These are phyloP conservation scores for Agrostemma githago DNA, from an alignment of 148 eudicot genomes.

Conservation along the genomic window DNA sequence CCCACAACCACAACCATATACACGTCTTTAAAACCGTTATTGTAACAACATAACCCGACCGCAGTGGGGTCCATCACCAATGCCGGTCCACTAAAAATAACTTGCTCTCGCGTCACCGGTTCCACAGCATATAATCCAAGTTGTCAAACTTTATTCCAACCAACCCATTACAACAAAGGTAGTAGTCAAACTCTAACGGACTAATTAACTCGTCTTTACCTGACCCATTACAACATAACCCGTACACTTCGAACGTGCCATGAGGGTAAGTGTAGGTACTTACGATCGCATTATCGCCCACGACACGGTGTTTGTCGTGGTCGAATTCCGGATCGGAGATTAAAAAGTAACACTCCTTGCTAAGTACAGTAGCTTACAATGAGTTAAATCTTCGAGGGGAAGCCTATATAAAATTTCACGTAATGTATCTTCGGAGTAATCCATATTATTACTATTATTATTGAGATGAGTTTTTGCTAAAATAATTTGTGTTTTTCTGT, in stretches of 20 bases:
- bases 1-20: not conserved
- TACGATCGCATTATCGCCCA: constrained; percentile 1
- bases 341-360: too few species aligned
- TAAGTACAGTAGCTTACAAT: too few species aligned
- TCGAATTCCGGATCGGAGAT: not conserved
- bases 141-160: not conserved
- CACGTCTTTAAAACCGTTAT: not conserved
- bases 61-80: not conserved
- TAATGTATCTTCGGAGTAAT: too few species aligned
- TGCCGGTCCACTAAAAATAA: not conserved
- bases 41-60: not conserved
- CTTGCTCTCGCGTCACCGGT: not conserved
- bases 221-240: not conserved
- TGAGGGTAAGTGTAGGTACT: not conserved
- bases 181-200: not conserved
- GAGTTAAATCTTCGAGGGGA: too few species aligned
- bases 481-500: too few species aligned
- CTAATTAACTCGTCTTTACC: not conserved
- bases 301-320: not conserved
- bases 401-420: too few species aligned
- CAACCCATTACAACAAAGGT: not conserved
- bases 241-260: not conserved
- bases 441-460: too few species aligned
- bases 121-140: not conserved
- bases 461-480: too few species aligned